Evolutionary conservation across 305 asterid species (phyloP).

Genomic region (Monarda citriodora): DNA sequence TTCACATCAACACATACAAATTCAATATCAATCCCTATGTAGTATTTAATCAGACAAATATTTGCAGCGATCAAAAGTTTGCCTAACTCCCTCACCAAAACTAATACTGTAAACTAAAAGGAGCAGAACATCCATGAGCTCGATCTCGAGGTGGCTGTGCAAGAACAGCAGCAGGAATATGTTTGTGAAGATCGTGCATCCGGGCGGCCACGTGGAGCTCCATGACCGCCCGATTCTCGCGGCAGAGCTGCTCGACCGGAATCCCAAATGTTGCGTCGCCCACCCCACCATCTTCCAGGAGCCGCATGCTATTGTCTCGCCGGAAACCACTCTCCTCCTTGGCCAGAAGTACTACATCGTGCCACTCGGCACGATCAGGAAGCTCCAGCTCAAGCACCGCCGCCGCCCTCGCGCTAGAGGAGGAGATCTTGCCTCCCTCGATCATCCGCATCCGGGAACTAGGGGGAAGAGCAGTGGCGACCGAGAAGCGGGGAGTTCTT

Average conservation of each 20-base stretch:
- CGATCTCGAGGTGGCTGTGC: conserved; percentile 49
- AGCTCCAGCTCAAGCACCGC: conserved; percentile 46
- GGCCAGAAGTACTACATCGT: conserved; percentile 67
- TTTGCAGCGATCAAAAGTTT: conserved; percentile 8
- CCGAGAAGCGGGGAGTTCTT: not conserved
- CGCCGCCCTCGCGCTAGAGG: conserved; percentile 9
- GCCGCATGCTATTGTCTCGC: conserved; percentile 53
- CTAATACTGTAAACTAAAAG: not conserved
- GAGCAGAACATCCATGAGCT: conserved; percentile 15
- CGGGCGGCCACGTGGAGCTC: conserved; percentile 78
- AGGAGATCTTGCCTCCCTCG: conserved; percentile 9
- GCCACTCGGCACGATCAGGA: conserved; percentile 53
- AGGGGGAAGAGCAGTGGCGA: not conserved
- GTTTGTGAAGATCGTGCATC: conserved; percentile 67
- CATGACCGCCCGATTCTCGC: conserved; percentile 65
- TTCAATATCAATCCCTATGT: not conserved
- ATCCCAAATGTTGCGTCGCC: conserved; percentile 61
- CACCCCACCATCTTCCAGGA: conserved; percentile 58
- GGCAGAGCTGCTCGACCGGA: conserved; percentile 49
- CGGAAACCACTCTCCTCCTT: conserved; percentile 51
- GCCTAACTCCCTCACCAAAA: not conserved
- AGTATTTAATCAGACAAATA: conserved; percentile 2
- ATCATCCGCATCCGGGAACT: not conserved
- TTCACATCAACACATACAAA: not conserved
- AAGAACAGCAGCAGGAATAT: conserved; percentile 33